Base-by-base conservation (phyloP, 306 rosid genomes). In the Prunus mira region DNA sequence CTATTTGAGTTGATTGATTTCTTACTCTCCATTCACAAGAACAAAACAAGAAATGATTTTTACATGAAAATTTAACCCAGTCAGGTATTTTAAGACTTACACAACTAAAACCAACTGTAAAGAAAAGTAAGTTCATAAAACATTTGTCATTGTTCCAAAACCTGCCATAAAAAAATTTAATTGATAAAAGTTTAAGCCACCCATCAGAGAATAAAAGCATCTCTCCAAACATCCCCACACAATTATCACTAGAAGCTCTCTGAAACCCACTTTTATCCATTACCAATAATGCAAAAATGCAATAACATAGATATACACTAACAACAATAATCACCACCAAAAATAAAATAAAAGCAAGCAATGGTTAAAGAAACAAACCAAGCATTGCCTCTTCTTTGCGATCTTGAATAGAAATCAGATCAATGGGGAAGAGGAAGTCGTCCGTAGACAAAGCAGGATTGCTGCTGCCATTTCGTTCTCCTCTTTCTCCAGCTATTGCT, bases 311-410 rank as follows among this genome's bases (percentile, higher is more conserved):
- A 52, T 6, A 52, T 6, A 52, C 7, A 24, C 9, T 11, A 58
- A 55, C 61, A n/a, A 49, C 19, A 32, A 72, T 11, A n/a, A 5
- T 10, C 18, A 58, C 28, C 0, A 28, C 0, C 0, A 28, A 28
- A 28, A n/a, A 14, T 12, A 12, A 32, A 28, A 10, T 2, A 38
- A n/a, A 13, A 69, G 0, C 20, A 25, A 58, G 50, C 22, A 57
- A 18, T 6, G 11, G 67, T 19, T 6, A 64, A 52, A 61, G 67
- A 55, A 73, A 76, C 85, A n/a, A 82, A 92, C 95, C 97, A 61
- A 63, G 69, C 93, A 94, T 55, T 75, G 97, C 92, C 30, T 90
- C 97, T 55, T 91, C 95, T 81, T 94, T 91, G 60, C 91, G 90
- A 60, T 90, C 93, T 51, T 84, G 91, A 17, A 85, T 65, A 24